Evolutionary conservation across 1,284 basidiomycete species (phyloP).

Genomic region (Inonotus hispidus): DNA sequence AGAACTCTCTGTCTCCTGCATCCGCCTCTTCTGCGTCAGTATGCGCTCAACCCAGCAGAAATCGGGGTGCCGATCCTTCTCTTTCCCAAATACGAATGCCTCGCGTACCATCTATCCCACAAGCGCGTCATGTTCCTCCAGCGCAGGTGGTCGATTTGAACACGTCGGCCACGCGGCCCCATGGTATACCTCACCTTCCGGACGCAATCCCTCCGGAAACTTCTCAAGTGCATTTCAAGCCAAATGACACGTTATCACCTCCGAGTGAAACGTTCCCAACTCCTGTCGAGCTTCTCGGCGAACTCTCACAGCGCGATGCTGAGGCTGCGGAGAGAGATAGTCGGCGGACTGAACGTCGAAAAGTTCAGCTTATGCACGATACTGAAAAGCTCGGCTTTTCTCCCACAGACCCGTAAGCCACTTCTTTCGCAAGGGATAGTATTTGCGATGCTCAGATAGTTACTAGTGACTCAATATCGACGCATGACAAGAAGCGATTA

Average conservation of each 20-base stretch:
- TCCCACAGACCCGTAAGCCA: constrained; percentile 53
- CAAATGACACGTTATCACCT: background rate
- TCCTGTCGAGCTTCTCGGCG: constrained; percentile 55
- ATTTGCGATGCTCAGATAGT: constrained; percentile 1
- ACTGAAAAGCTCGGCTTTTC: constrained; percentile 51
- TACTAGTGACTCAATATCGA: constrained; percentile 57
- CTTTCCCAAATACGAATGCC: constrained; percentile 1
- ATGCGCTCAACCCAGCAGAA: background rate
- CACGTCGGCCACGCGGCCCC: background rate
- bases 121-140: background rate
- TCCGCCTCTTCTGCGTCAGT: background rate
- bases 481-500: constrained; percentile 69
- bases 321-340: constrained; percentile 1
- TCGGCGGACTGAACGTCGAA: constrained; percentile 36
- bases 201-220: background rate
- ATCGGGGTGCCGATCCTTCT: background rate
- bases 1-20: background rate
- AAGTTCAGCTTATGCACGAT: constrained; percentile 46
- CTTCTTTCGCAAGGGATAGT: background rate
- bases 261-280: constrained; percentile 51
- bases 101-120: constrained; percentile 1
- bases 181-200: background rate
- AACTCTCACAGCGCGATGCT: constrained; percentile 27
- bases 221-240: background rate
- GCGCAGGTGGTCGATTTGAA: background rate